These are phyloP conservation scores for Phaffomyces opuntiae DNA, from an alignment of 805 yeast species.

Conservation along the genomic window DNA sequence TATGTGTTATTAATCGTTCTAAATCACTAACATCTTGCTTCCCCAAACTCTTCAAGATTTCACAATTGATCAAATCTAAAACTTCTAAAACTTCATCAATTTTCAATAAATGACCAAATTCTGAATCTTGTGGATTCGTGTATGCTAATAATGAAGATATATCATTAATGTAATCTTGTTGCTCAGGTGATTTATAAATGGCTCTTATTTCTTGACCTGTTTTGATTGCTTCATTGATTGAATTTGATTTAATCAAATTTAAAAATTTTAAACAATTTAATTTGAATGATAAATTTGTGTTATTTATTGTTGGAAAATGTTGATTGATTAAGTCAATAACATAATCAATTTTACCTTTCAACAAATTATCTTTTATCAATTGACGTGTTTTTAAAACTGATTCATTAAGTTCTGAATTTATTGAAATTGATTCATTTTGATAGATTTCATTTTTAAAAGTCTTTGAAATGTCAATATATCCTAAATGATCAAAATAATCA, in stretches of 20 bases:
- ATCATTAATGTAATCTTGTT: constrained; percentile 34
- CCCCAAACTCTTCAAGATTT: constrained; percentile 36
- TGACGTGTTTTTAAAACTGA: constrained; percentile 37
- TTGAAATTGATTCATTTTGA: constrained; percentile 10
- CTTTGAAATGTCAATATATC: constrained; percentile 46
- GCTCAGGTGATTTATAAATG: constrained; percentile 24
- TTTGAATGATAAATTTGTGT: constrained; percentile 31
- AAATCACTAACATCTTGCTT: constrained; percentile 36
- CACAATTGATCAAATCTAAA: constrained; percentile 36
- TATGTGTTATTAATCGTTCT: constrained; percentile 37
- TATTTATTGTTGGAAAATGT: constrained; percentile 32
- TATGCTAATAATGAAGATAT: constrained; percentile 48
- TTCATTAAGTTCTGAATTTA: constrained; percentile 19
- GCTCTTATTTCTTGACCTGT: constrained; percentile 33
- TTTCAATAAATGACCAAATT: constrained; percentile 31
- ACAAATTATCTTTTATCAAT: constrained; percentile 32
- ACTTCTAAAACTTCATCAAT: constrained; percentile 30
- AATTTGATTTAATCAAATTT: constrained; percentile 26
- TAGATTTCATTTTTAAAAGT: constrained; percentile 42
- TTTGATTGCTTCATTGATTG: constrained; percentile 29
- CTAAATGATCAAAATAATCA: constrained; percentile 52
- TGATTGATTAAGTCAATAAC: constrained; percentile 13
- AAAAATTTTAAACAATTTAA: constrained; percentile 38
- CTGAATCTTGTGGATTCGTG: constrained; percentile 36
- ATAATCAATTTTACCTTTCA: constrained; percentile 36